Conservation (phyloP, 257 asterid species). For the Fraxinus cuspidata region DNA sequence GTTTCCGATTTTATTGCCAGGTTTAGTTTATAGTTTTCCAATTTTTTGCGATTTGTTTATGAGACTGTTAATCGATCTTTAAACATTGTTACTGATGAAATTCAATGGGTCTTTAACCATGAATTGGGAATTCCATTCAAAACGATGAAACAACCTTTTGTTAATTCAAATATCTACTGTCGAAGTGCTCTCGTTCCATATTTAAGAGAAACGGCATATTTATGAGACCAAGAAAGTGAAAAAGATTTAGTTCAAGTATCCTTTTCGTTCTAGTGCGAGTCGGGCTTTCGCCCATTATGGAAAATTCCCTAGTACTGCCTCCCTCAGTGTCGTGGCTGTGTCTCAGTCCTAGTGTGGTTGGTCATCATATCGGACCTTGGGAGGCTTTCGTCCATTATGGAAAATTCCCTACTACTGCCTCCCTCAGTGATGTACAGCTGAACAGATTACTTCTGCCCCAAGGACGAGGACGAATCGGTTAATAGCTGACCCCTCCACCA, state of each 20-base stretch:
- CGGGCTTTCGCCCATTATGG: neutral
- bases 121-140: neutral
- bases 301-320: too few species aligned
- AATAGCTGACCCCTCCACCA: too few species aligned
- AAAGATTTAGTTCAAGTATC: too few species aligned
- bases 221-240: neutral
- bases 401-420: too few species aligned
- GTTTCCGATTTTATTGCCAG: neutral
- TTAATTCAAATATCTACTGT: neutral
- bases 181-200: neutral
- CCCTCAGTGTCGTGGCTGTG: too few species aligned
- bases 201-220: too few species aligned
- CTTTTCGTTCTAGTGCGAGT: neutral
- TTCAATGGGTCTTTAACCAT: neutral
- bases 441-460: too few species aligned
- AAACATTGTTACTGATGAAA: neutral
- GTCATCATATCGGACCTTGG: too few species aligned
- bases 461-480: too few species aligned
- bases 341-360: neutral
- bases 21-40: neutral
- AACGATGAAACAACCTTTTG: neutral
- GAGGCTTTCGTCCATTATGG: neutral
- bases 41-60: neutral
- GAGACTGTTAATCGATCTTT: neutral
- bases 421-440: too few species aligned